A percentile compares a stretch with the other conserved stretches of the same genome.
phyloP scores from a whole-genome alignment of 148 eudicot genomes.

The Vaccinium corymbosum region DNA sequence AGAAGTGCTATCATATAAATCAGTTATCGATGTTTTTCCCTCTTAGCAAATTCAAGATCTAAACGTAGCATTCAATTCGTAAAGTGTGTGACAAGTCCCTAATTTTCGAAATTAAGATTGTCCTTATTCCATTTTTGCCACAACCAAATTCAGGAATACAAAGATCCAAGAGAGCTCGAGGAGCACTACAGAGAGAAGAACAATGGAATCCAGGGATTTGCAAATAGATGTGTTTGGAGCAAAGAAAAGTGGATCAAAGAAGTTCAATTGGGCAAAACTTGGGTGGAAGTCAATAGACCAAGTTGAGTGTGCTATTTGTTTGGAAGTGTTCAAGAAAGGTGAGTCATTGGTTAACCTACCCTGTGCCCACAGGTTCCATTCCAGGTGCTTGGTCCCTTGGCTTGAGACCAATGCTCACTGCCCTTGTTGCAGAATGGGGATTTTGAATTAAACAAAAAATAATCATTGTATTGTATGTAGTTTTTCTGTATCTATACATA shows the following conservation, averaged over 20 bases:
- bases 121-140: neutral
- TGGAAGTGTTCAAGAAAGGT: slow-evolving; percentile 50
- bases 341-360: slow-evolving; percentile 51
- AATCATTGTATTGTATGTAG: neutral
- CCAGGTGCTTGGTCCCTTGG: slow-evolving; percentile 73
- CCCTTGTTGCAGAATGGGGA: slow-evolving; percentile 67
- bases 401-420: slow-evolving; percentile 57
- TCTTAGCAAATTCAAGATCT: neutral
- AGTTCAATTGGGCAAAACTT: slow-evolving; percentile 39
- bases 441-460: slow-evolving; percentile 11
- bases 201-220: slow-evolving; percentile 20
- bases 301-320: slow-evolving; percentile 70
- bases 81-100: neutral
- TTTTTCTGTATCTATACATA: neutral
- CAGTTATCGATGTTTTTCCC: neutral
- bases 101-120: neutral
- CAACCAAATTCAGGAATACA: slow-evolving; percentile 21
- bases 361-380: slow-evolving; percentile 73
- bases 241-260: slow-evolving; percentile 34
- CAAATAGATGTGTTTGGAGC: slow-evolving; percentile 38
- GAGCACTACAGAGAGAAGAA: slow-evolving; percentile 11
- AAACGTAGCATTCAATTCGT: neutral
- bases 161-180: slow-evolving; percentile 25
- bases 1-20: neutral
- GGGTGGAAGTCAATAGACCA: slow-evolving; percentile 57